Conservation (phyloP, 495 filamentous ascomycete species). For the Penicillium malachiteum region DNA sequence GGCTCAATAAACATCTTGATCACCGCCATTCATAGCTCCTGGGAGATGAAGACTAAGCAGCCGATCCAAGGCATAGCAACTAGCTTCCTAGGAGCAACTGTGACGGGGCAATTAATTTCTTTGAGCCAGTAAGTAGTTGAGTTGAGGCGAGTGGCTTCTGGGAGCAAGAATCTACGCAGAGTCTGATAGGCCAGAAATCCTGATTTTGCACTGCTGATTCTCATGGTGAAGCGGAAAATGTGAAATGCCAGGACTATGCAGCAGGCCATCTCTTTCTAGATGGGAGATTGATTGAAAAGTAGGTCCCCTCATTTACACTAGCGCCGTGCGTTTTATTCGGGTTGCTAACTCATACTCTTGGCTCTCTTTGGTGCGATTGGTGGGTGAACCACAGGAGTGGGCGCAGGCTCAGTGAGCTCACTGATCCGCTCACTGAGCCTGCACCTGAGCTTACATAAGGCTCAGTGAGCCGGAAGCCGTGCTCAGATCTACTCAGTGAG, state of each 20-base stretch:
- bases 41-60: too few species aligned
- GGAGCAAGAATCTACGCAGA: not conserved
- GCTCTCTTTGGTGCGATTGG: not conserved
- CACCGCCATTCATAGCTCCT: too few species aligned
- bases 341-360: slow-evolving; percentile 1
- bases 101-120: too few species aligned
- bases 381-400: not conserved
- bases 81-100: not conserved
- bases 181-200: too few species aligned
- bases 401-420: not conserved
- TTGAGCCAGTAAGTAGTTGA: not conserved
- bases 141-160: not conserved
- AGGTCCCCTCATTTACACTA: not conserved
- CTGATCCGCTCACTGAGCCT: too few species aligned
- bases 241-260: not conserved
- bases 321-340: not conserved
- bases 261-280: not conserved
- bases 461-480: not conserved
- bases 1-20: too few species aligned
- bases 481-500: not conserved
- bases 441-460: too few species aligned
- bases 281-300: not conserved
- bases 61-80: too few species aligned
- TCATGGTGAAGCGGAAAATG: too few species aligned
- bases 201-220: too few species aligned